Evolutionary conservation across 2,329 filamentous ascomycete genomes (phyloP).

Genomic region (Monilinia laxa): DNA sequence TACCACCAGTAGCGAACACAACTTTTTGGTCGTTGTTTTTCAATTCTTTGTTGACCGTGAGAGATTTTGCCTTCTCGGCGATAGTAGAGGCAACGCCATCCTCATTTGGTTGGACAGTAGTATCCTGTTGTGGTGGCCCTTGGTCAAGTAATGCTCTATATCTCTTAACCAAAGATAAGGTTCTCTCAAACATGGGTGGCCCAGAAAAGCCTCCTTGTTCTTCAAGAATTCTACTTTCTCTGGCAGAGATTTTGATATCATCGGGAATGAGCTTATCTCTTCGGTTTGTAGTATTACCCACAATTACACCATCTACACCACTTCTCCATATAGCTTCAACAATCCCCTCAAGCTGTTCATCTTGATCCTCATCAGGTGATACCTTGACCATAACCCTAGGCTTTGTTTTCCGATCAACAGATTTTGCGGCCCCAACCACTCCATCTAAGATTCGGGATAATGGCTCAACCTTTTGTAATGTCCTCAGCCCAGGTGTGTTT

Average conservation of each 20-base stretch:
- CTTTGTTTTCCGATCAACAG: slow-evolving; percentile 66
- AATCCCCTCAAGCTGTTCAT: slow-evolving; percentile 82
- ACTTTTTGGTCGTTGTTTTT: slow-evolving; percentile 56
- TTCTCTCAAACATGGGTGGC: slow-evolving; percentile 81
- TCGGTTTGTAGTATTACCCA: slow-evolving; percentile 93
- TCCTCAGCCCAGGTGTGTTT: slow-evolving; percentile 88
- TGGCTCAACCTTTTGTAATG: slow-evolving; percentile 81
- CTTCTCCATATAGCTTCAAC: slow-evolving; percentile 79
- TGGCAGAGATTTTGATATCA: slow-evolving; percentile 60
- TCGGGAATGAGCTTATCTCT: slow-evolving; percentile 68
- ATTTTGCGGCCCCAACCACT: slow-evolving; percentile 75
- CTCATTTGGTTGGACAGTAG: slow-evolving; percentile 26
- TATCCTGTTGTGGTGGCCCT: slow-evolving; percentile 40
- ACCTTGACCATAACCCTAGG: slow-evolving; percentile 97
- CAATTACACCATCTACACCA: slow-evolving; percentile 92
- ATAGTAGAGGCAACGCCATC: slow-evolving; percentile 42
- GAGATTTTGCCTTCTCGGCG: slow-evolving; percentile 38
- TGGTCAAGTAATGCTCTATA: slow-evolving; percentile 71
- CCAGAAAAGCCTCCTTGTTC: slow-evolving; percentile 90
- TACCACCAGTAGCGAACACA: slow-evolving; percentile 91
- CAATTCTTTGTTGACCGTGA: slow-evolving; percentile 14
- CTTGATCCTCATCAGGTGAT: slow-evolving; percentile 88
- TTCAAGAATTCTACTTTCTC: slow-evolving; percentile 66
- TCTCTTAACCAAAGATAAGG: slow-evolving; percentile 71
- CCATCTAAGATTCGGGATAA: slow-evolving; percentile 76